Conservation (phyloP, 352 stramenopile genomes). For the Globisporangium viniferum region DNA sequence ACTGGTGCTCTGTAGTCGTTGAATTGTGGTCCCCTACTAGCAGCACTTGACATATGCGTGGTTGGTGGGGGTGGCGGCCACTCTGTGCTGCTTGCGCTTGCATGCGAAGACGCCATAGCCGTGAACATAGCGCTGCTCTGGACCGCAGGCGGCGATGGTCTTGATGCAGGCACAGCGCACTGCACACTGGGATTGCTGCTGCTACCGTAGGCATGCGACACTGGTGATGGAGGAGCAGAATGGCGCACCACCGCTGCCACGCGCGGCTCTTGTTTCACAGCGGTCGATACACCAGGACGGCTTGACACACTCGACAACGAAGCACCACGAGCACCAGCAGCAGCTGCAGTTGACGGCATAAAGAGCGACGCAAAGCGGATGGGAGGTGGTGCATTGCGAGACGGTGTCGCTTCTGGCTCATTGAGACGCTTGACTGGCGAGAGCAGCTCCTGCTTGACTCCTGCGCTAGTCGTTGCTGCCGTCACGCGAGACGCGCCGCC, state of each 20-base stretch:
- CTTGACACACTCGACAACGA: too few relatives aligned
- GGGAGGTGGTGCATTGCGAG: too few relatives aligned
- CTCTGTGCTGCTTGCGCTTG: not conserved
- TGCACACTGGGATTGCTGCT: too few relatives aligned
- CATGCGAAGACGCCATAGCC: not conserved
- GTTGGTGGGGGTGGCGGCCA: not conserved
- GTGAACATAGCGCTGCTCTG: not conserved
- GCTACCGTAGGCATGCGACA: too few relatives aligned
- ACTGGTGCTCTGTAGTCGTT: too few relatives aligned
- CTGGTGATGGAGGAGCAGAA: not conserved
- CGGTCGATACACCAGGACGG: too few relatives aligned
- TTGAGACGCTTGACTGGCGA: not conserved
- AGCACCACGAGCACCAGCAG: too few relatives aligned
- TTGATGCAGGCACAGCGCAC: too few relatives aligned
- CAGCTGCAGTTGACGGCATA: too few relatives aligned
- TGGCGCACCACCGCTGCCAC: not conserved
- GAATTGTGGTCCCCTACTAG: too few relatives aligned
- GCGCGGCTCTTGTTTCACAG: not conserved
- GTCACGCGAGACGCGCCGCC: not conserved
- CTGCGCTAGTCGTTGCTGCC: not conserved
- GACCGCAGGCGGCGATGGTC: not conserved
- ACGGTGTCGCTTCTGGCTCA: too few relatives aligned
- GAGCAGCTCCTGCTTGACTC: not conserved
- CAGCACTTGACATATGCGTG: not conserved
- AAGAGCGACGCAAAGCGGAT: too few relatives aligned